Conservation (phyloP, 208 protist species). For the Wallacemonas sp. region DNA sequence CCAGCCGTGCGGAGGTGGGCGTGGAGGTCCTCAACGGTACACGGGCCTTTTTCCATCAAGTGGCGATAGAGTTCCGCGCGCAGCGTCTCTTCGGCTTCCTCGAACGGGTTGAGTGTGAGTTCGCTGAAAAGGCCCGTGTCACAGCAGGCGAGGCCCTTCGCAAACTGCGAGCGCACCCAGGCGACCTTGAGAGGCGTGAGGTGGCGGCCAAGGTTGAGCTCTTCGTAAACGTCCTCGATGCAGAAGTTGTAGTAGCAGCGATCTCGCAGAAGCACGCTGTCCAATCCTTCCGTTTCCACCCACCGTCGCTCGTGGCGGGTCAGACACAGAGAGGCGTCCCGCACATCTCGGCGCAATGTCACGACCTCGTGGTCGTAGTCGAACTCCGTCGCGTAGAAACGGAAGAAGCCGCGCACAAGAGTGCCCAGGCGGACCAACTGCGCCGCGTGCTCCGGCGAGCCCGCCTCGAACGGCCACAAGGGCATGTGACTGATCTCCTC, state of each 20-base stretch:
- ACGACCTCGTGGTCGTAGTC: slow-evolving; percentile 56
- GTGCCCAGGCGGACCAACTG: slow-evolving; percentile 16
- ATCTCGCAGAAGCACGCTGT: slow-evolving; percentile 29
- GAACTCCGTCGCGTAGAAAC: slow-evolving; percentile 53
- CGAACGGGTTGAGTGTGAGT: slow-evolving; percentile 22
- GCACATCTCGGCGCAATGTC: slow-evolving; percentile 25
- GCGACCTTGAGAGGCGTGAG: slow-evolving; percentile 46
- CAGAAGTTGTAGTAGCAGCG: slow-evolving; percentile 64
- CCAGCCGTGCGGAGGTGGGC: slow-evolving; percentile 3
- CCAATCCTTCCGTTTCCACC: slow-evolving; percentile 27
- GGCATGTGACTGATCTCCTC: slow-evolving; percentile 46
- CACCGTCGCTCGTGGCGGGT: slow-evolving; percentile 37
- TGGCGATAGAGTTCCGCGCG: slow-evolving; percentile 19
- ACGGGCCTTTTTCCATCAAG: slow-evolving; percentile 19
- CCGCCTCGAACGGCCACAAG: slow-evolving; percentile 30
- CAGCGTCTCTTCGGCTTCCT: slow-evolving; percentile 24
- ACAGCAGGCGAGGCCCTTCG: slow-evolving; percentile 24
- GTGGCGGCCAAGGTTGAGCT: slow-evolving; percentile 73
- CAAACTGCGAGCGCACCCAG: slow-evolving; percentile 73
- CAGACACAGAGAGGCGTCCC: slow-evolving; percentile 4
- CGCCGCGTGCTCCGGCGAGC: not conserved
- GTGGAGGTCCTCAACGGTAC: slow-evolving; percentile 13
- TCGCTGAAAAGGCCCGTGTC: not conserved
- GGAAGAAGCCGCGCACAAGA: slow-evolving; percentile 56
- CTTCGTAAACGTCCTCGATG: slow-evolving; percentile 85